Percentiles rank a stretch among this genome's conserved stretches.
Evolutionary conservation across 441 rosid species (phyloP).

Genomic region (Erysimum cheiri): DNA sequence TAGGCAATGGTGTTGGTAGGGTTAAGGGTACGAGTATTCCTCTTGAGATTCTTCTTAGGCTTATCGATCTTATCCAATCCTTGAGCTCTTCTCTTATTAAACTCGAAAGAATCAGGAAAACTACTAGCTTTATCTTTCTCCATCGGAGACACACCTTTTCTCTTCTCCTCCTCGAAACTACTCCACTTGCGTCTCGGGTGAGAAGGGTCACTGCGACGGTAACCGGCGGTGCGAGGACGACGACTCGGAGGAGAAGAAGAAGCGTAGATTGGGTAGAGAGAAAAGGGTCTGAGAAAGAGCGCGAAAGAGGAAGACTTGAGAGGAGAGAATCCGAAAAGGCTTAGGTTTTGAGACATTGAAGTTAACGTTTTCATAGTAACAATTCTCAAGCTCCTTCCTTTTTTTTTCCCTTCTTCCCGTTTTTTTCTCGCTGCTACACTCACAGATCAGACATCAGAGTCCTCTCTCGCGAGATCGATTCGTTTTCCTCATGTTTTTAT

Average conservation of each 20-base stretch:
- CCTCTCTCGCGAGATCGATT: neutral
- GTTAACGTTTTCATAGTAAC: constrained; percentile 24
- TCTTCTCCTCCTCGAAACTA: constrained; percentile 46
- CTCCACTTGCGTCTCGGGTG: constrained; percentile 53
- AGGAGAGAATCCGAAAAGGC: constrained; percentile 50
- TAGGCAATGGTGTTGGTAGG: constrained; percentile 86
- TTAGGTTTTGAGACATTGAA: constrained; percentile 42
- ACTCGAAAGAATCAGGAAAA: constrained; percentile 53
- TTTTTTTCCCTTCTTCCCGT: neutral
- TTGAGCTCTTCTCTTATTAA: constrained; percentile 83
- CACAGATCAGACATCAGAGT: neutral
- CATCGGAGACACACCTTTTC: constrained; percentile 46
- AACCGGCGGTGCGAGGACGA: constrained; percentile 44
- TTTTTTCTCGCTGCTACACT: neutral
- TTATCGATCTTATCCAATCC: constrained; percentile 65
- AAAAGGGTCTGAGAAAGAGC: constrained; percentile 46
- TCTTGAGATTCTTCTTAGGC: constrained; percentile 67
- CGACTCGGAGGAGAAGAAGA: constrained; percentile 52
- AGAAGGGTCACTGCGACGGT: constrained; percentile 43
- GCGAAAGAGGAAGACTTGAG: constrained; percentile 50
- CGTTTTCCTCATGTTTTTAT: too few species aligned
- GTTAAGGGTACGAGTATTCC: constrained; percentile 63
- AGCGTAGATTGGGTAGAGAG: constrained; percentile 50
- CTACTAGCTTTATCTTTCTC: constrained; percentile 50
- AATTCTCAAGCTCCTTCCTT: constrained; percentile 1